A percentile compares a stretch with the other conserved stretches of the same genome.
Conservation (phyloP, 2,329 filamentous ascomycete species). For the Cadophora gregata region DNA sequence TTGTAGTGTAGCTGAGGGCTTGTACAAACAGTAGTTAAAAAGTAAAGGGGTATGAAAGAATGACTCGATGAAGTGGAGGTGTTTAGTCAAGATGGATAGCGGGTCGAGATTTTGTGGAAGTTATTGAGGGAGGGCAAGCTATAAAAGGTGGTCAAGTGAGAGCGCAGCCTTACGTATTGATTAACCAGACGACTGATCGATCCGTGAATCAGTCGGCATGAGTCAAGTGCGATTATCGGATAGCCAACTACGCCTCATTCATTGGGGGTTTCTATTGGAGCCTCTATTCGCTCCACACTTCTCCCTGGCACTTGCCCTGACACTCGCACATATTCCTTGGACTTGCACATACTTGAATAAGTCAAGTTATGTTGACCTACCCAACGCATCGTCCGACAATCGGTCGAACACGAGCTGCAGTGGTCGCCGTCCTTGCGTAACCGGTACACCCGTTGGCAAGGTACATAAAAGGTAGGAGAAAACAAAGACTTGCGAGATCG, state of each 20-base stretch:
- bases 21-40: background rate
- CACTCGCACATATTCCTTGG: background rate
- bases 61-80: background rate
- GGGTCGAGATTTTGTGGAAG: background rate
- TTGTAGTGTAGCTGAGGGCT: background rate
- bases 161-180: constrained; percentile 5
- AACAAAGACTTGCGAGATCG: constrained; percentile 6
- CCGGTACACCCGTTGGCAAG: constrained; percentile 11
- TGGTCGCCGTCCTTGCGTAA: constrained; percentile 19
- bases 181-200: background rate
- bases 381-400: constrained; percentile 13
- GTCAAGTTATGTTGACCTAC: constrained; percentile 1
- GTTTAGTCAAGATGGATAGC: background rate
- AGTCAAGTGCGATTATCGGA: constrained; percentile 1
- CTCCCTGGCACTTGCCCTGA: constrained; percentile 39
- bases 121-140: constrained; percentile 4
- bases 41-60: background rate
- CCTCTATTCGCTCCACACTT: background rate
- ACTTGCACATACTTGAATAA: constrained; percentile 2
- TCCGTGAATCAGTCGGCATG: background rate
- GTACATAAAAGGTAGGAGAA: constrained; percentile 11
- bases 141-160: constrained; percentile 7
- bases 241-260: constrained; percentile 3
- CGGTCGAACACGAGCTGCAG: constrained; percentile 7
- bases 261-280: background rate